These are phyloP conservation scores for Penicillium crystallinum DNA, from an alignment of 495 filamentous ascomycete species.

Conservation along the genomic window DNA sequence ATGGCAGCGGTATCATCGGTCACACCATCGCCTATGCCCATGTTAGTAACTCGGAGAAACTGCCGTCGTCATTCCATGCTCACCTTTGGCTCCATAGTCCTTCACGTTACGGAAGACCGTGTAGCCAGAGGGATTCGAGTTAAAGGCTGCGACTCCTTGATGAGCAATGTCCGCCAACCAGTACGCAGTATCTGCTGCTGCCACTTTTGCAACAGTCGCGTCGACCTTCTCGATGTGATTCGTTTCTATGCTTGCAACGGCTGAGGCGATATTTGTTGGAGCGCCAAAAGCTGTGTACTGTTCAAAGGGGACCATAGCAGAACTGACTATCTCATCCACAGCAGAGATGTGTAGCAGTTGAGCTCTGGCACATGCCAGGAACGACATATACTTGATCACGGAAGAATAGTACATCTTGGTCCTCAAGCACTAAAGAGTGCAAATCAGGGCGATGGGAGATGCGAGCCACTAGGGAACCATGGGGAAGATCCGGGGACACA, in stretches of 20 bases:
- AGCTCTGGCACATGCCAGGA: constrained; percentile 19
- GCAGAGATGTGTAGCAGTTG: constrained; percentile 19
- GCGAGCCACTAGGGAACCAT: not conserved
- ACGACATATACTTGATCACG: constrained; percentile 4
- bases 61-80: not conserved
- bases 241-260: constrained; percentile 1
- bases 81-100: constrained; percentile 61
- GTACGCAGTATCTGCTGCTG: constrained; percentile 38
- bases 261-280: constrained; percentile 8
- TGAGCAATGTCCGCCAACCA: constrained; percentile 67
- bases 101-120: constrained; percentile 75
- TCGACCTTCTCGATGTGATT: not conserved
- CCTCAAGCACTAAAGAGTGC: not conserved
- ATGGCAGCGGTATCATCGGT: constrained; percentile 63
- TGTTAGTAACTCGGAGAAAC: not conserved
- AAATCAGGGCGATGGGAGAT: not conserved
- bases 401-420: constrained; percentile 17
- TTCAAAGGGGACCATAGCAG: constrained; percentile 12
- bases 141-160: constrained; percentile 58
- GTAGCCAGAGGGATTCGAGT: constrained; percentile 45
- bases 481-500: constrained; percentile 3
- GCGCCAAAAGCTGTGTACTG: constrained; percentile 11
- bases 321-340: constrained; percentile 18
- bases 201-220: constrained; percentile 15
- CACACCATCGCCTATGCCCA: constrained; percentile 48